Percentiles rank a stretch among this genome's conserved stretches.
These are phyloP conservation scores for Coniochaeta ligniaria DNA, from an alignment of 2,329 filamentous ascomycete species.

Conservation along the genomic window DNA sequence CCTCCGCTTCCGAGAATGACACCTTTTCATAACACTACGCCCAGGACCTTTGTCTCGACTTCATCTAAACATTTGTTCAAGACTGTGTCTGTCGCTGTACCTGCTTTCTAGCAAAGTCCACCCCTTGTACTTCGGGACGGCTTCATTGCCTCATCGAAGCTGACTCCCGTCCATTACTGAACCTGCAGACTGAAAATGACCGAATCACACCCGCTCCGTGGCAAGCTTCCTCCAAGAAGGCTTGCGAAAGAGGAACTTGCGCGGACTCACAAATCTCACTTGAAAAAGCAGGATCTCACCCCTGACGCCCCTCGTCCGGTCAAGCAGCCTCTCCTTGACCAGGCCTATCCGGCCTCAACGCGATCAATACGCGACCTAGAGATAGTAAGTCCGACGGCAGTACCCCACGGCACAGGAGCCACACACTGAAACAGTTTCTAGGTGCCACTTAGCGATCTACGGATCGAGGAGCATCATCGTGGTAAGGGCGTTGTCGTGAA, in stretches of 20 bases:
- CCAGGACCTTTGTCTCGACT: neutral
- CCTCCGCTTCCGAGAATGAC: slow-evolving; percentile 18
- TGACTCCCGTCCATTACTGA: neutral
- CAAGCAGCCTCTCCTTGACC: slow-evolving; percentile 17
- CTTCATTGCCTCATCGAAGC: neutral
- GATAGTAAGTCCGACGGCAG: slow-evolving; percentile 12
- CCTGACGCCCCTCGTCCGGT: slow-evolving; percentile 17
- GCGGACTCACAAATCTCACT: slow-evolving; percentile 14
- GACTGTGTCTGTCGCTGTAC: neutral
- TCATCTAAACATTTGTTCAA: neutral
- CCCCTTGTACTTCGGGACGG: neutral
- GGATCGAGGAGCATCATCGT: slow-evolving; percentile 25
- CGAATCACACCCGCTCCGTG: neutral
- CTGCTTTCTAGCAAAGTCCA: neutral
- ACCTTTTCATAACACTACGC: slow-evolving; percentile 12
- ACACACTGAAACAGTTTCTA: too few species aligned
- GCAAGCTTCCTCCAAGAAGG: slow-evolving; percentile 8
- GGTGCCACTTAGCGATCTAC: slow-evolving; percentile 22
- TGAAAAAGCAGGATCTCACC: slow-evolving; percentile 16
- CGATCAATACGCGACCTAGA: slow-evolving; percentile 19
- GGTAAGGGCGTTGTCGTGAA: slow-evolving; percentile 22
- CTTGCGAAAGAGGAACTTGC: slow-evolving; percentile 16
- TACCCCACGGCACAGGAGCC: too few species aligned
- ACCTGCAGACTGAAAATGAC: neutral
- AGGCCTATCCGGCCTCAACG: slow-evolving; percentile 19